Percentiles rank a stretch among this genome's conserved stretches.
These are phyloP conservation scores for Fusarium odoratissimum DNA, from an alignment of 2,329 filamentous ascomycete genomes.

Conservation along the genomic window DNA sequence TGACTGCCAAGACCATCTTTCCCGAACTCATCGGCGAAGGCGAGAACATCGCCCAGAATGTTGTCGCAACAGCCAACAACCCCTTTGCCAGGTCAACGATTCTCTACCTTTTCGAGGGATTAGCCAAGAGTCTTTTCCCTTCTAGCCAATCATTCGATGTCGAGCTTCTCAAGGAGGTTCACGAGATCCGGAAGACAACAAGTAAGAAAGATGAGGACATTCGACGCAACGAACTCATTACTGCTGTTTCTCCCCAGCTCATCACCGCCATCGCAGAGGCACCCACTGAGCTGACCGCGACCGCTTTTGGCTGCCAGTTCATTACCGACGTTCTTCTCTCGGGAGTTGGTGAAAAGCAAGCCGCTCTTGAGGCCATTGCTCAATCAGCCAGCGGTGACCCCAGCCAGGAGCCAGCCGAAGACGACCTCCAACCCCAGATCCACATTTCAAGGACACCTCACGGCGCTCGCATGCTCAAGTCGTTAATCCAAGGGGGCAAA, in stretches of 20 bases:
- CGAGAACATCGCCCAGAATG: constrained; percentile 70
- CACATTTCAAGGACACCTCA: constrained; percentile 72
- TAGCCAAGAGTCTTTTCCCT: constrained; percentile 71
- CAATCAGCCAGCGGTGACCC: constrained; percentile 70
- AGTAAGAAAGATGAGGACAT: constrained; percentile 90
- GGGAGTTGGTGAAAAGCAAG: constrained; percentile 78
- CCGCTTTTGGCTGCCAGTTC: constrained; percentile 88
- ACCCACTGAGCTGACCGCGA: constrained; percentile 75
- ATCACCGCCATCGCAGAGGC: constrained; percentile 78
- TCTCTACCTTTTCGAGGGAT: constrained; percentile 82
- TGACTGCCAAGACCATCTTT: constrained; percentile 87
- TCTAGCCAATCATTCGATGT: constrained; percentile 72
- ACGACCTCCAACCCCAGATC: constrained; percentile 53
- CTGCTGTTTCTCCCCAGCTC: constrained; percentile 78
- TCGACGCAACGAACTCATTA: constrained; percentile 80
- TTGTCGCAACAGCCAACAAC: constrained; percentile 73
- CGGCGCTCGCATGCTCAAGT: constrained; percentile 88
- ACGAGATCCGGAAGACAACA: constrained; percentile 81
- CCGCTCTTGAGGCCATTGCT: constrained; percentile 78
- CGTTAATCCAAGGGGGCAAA: constrained; percentile 86
- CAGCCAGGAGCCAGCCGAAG: constrained; percentile 54
- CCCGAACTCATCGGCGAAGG: constrained; percentile 84
- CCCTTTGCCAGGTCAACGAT: constrained; percentile 74
- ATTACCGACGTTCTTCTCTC: constrained; percentile 84
- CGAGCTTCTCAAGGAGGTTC: constrained; percentile 79